Conservation (phyloP, 2,329 filamentous ascomycete species). For the Aureobasidium vineae region DNA sequence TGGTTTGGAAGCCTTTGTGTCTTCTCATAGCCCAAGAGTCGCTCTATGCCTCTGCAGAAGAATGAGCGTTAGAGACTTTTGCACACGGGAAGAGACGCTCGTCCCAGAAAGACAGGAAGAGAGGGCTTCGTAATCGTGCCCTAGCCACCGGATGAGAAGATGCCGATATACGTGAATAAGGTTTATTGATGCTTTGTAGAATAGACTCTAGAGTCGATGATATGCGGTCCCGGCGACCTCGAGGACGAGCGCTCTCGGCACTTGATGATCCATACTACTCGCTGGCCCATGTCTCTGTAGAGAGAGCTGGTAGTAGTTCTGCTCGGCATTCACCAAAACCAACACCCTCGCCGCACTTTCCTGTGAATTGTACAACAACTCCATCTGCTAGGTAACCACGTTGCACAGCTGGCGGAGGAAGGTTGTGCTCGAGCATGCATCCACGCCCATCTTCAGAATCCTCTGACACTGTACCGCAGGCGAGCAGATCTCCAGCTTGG, state of each 20-base stretch:
- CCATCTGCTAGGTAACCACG: slow-evolving; percentile 45
- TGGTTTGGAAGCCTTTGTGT: too few relatives aligned
- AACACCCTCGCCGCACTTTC: slow-evolving; percentile 40
- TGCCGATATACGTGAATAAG: neutral
- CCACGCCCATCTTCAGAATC: slow-evolving; percentile 41
- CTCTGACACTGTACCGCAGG: slow-evolving; percentile 48
- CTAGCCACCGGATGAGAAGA: neutral
- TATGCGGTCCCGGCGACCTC: too few relatives aligned
- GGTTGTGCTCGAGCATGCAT: slow-evolving; percentile 45
- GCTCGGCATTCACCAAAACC: slow-evolving; percentile 46
- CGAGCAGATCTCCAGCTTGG: slow-evolving; percentile 46
- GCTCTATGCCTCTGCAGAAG: too few relatives aligned
- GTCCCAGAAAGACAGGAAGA: neutral
- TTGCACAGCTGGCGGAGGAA: slow-evolving; percentile 40
- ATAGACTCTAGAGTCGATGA: neutral
- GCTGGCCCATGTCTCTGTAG: slow-evolving; percentile 22
- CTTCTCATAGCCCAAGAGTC: too few relatives aligned
- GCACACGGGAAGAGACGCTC: neutral
- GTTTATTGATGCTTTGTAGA: neutral
- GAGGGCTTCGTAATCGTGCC: slow-evolving; percentile 1
- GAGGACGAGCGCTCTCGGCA: neutral
- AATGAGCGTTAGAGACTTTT: too few relatives aligned
- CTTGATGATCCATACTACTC: neutral
- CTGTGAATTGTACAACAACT: slow-evolving; percentile 42
- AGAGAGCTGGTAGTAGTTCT: slow-evolving; percentile 36